These are phyloP conservation scores for Mycena chlorophos DNA, from an alignment of 768 basidiomycete genomes.

Conservation along the genomic window DNA sequence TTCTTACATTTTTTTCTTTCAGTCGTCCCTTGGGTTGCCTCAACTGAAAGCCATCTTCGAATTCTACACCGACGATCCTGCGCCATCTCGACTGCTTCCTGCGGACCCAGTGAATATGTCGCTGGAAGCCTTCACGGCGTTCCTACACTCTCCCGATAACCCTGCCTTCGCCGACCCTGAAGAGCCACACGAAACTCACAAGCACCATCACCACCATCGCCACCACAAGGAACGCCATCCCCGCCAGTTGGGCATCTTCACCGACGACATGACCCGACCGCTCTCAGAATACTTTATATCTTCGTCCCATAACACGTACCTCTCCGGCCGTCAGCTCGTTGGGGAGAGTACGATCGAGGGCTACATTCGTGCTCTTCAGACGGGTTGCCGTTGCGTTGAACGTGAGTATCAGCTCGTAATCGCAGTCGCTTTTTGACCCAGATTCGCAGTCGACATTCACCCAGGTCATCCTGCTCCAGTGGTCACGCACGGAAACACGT, in stretches of 20 bases:
- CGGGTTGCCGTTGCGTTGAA: conserved; percentile 66
- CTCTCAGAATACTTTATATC: conserved; percentile 53
- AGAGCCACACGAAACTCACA: conserved; percentile 44
- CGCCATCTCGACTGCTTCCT: conserved; percentile 7
- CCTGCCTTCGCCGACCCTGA: conserved; percentile 48
- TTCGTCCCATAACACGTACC: conserved; percentile 73
- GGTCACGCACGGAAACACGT: conserved; percentile 71
- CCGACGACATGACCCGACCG: conserved; percentile 69
- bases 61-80: conserved; percentile 31
- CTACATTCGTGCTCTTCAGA: conserved; percentile 72
- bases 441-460: conserved; percentile 38
- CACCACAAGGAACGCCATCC: neutral
- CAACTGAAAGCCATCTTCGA: conserved; percentile 39
- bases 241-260: conserved; percentile 30
- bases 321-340: conserved; percentile 60
- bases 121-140: conserved; percentile 69
- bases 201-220: conserved; percentile 1
- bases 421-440: conserved; percentile 58
- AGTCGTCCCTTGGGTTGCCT: conserved; percentile 37
- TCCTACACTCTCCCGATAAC: conserved; percentile 82
- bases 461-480: neutral
- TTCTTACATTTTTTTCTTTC: neutral
- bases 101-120: conserved; percentile 37
- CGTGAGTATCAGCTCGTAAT: conserved; percentile 55
- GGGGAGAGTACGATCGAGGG: conserved; percentile 70